These are phyloP conservation scores for Botrytis cinerea DNA, from an alignment of 2,329 filamentous ascomycete species.

Conservation along the genomic window DNA sequence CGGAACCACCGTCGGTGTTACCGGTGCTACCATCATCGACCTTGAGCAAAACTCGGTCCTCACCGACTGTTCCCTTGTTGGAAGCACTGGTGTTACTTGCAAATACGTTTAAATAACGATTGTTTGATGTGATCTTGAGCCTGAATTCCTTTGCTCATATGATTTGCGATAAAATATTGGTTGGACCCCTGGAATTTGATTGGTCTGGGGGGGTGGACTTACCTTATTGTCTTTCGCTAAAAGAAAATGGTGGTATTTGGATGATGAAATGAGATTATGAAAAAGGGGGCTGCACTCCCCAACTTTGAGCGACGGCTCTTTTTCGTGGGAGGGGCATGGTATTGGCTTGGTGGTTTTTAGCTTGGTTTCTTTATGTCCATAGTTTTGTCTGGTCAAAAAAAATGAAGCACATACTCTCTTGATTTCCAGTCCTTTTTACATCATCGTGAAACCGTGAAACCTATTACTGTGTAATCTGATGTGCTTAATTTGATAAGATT, in stretches of 20 bases:
- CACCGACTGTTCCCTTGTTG: background rate
- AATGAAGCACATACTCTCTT: background rate
- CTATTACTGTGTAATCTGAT: background rate
- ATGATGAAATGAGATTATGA: slow-evolving; percentile 15
- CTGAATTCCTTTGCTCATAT: background rate
- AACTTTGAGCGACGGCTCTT: slow-evolving; percentile 24
- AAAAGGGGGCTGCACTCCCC: slow-evolving; percentile 12
- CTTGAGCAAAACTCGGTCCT: background rate
- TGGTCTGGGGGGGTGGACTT: slow-evolving; percentile 2
- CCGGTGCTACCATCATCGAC: slow-evolving; percentile 22
- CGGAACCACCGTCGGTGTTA: background rate
- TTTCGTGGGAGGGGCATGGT: slow-evolving; percentile 16
- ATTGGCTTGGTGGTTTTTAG: slow-evolving; percentile 14
- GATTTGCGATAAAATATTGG: background rate
- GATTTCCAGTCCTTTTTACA: background rate
- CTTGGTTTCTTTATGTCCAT: slow-evolving; percentile 21
- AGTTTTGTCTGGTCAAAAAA: slow-evolving; percentile 5
- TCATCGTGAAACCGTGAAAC: background rate
- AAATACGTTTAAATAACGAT: slow-evolving; percentile 17
- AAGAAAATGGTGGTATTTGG: slow-evolving; percentile 3
- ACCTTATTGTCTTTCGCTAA: background rate
- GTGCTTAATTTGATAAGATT: background rate
- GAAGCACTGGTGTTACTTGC: slow-evolving; percentile 7
- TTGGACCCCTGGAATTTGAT: slow-evolving; percentile 13
- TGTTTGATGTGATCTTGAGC: slow-evolving; percentile 1